A percentile compares a stretch with the other conserved stretches of the same genome.
phyloP scores from a whole-genome alignment of 768 basidiomycete genomes.

The Cystofilobasidium macerans region DNA sequence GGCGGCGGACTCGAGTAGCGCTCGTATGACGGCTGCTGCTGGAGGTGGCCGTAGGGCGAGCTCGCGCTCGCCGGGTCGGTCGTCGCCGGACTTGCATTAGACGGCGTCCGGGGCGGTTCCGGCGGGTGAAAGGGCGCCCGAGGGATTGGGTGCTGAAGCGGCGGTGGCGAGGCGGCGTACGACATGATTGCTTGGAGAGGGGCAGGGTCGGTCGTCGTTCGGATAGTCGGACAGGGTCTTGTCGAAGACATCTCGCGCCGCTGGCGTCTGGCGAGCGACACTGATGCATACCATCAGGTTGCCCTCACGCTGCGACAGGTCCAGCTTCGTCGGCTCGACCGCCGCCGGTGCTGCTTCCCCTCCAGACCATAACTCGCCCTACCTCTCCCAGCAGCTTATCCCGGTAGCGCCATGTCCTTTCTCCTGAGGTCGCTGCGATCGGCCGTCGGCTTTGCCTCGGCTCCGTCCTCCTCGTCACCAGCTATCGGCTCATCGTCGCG shows the following conservation, averaged over 20 bases:
- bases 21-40: background rate
- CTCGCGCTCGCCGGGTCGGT: background rate
- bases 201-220: background rate
- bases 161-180: background rate
- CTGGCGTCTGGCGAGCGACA: too few relatives aligned
- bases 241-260: background rate
- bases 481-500: background rate
- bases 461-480: background rate
- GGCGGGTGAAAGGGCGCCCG: constrained; percentile 16
- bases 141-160: constrained; percentile 13
- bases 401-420: background rate
- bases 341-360: background rate
- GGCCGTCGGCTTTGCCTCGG: background rate
- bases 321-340: too few relatives aligned
- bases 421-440: constrained; percentile 6
- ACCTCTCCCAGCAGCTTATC: too few relatives aligned
- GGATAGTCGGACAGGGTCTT: background rate
- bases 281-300: too few relatives aligned
- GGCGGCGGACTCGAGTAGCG: background rate
- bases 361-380: background rate
- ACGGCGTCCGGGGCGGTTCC: background rate
- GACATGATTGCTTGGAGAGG: background rate
- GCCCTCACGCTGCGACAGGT: too few relatives aligned
- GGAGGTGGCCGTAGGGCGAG: background rate
- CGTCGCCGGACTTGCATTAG: background rate